These are phyloP conservation scores for Graphiopsis chlorocephala DNA, from an alignment of 2,329 filamentous ascomycete species.

Conservation along the genomic window DNA sequence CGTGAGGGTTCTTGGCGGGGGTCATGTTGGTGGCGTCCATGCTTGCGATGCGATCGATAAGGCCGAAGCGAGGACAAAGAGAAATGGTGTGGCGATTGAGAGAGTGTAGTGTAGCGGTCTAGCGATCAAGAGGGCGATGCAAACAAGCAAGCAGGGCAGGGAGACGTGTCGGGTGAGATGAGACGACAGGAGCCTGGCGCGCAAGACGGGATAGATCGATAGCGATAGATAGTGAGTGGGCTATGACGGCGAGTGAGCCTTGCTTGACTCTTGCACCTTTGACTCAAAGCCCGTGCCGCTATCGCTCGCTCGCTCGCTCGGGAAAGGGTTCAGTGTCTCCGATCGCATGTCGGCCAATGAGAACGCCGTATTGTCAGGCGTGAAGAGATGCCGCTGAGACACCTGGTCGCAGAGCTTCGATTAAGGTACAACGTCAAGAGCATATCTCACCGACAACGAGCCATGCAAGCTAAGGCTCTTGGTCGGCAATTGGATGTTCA, in stretches of 20 bases:
- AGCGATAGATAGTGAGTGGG: not conserved
- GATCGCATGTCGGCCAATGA: not conserved
- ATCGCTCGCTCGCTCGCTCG: not conserved
- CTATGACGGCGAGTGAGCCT: not conserved
- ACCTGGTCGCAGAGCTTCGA: not conserved
- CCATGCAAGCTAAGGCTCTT: not conserved
- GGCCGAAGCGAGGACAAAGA: not conserved
- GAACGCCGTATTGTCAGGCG: not conserved
- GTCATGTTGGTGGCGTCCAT: conserved; percentile 8
- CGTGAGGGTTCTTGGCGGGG: conserved; percentile 8
- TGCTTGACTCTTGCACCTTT: too few relatives aligned
- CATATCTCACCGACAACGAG: not conserved
- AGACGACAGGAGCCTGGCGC: not conserved
- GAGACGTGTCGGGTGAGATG: not conserved
- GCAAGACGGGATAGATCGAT: conserved; percentile 6
- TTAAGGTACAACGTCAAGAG: not conserved
- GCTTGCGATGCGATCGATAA: not conserved
- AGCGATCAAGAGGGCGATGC: not conserved
- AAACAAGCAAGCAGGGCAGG: not conserved
- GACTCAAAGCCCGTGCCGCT: not conserved
- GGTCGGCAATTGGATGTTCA: not conserved
- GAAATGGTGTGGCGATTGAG: not conserved
- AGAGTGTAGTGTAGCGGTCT: not conserved
- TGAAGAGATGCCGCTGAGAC: not conserved
- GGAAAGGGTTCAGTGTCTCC: not conserved